These are phyloP conservation scores for Lentinus polychrous DNA, from an alignment of 1,284 basidiomycete genomes.

Conservation along the genomic window DNA sequence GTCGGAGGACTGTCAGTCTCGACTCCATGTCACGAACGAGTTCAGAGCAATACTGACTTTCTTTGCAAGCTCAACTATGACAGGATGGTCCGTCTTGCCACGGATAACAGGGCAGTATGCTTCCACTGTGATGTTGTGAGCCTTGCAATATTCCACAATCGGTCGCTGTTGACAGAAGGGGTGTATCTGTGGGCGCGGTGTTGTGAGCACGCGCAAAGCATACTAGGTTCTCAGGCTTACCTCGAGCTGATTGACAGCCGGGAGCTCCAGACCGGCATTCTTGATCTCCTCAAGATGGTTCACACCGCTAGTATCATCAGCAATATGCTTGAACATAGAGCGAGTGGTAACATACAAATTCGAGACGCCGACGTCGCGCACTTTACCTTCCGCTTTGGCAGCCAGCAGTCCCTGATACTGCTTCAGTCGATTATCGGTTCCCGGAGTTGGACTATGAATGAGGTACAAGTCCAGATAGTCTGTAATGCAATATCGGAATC, in stretches of 20 bases:
- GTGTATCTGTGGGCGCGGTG: constrained; percentile 47
- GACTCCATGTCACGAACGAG: not conserved
- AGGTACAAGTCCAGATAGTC: constrained; percentile 57
- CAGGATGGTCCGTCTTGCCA: constrained; percentile 34
- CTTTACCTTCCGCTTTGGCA: constrained; percentile 42
- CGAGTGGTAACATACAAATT: constrained; percentile 43
- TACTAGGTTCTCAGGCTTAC: constrained; percentile 23
- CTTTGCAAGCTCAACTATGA: constrained; percentile 35
- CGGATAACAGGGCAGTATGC: constrained; percentile 52
- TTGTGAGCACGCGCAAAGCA: not conserved
- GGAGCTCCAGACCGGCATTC: constrained; percentile 50
- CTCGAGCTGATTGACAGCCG: constrained; percentile 82
- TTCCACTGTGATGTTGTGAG: constrained; percentile 65
- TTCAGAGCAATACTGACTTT: constrained; percentile 18
- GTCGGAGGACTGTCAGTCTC: not conserved
- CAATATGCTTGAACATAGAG: not conserved
- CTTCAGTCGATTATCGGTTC: constrained; percentile 34
- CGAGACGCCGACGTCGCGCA: constrained; percentile 52
- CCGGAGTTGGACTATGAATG: constrained; percentile 46
- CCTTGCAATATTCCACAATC: constrained; percentile 71
- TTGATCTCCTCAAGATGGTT: constrained; percentile 75
- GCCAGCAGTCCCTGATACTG: constrained; percentile 39
- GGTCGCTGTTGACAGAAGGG: constrained; percentile 79
- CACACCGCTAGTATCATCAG: constrained; percentile 39
- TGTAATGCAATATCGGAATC: constrained; percentile 9